These are phyloP conservation scores for Hydnomerulius pinastri DNA, from an alignment of 768 basidiomycete species.

Conservation along the genomic window DNA sequence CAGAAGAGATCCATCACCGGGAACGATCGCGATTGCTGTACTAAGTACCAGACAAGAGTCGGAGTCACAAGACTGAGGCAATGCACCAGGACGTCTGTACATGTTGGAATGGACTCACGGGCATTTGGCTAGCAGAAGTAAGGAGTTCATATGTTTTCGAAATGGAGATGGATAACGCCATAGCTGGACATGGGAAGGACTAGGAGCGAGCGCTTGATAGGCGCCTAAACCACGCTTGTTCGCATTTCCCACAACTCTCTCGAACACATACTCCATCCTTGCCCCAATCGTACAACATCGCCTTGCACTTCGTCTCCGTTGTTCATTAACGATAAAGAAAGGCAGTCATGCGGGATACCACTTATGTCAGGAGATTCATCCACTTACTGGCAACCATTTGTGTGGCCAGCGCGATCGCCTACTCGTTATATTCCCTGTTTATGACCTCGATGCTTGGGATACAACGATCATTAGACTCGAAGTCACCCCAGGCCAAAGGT, in stretches of 20 bases:
- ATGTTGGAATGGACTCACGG: slow-evolving; percentile 30
- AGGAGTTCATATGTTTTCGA: slow-evolving; percentile 21
- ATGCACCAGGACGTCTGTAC: too few relatives aligned
- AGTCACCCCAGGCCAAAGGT: background rate
- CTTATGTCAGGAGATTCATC: slow-evolving; percentile 13
- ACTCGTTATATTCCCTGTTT: slow-evolving; percentile 30
- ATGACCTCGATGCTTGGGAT: slow-evolving; percentile 10
- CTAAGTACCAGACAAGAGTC: too few relatives aligned
- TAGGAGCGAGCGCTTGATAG: too few relatives aligned
- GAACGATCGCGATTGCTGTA: slow-evolving; percentile 60
- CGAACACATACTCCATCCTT: too few relatives aligned
- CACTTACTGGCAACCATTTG: slow-evolving; percentile 23
- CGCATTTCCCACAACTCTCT: too few relatives aligned
- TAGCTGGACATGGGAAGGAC: too few relatives aligned
- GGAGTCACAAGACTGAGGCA: background rate
- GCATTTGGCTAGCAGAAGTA: slow-evolving; percentile 21
- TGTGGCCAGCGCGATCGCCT: slow-evolving; percentile 28
- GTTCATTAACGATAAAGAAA: too few relatives aligned
- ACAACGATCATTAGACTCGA: slow-evolving; percentile 6
- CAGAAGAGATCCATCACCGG: slow-evolving; percentile 51
- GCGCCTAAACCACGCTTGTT: too few relatives aligned
- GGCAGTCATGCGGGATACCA: slow-evolving; percentile 10
- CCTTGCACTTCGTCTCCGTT: too few relatives aligned
- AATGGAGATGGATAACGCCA: background rate
- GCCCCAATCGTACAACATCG: too few relatives aligned